phyloP scores from a whole-genome alignment of 192 early-diverging fungal genomes.

The Backusella tarrabulga region DNA sequence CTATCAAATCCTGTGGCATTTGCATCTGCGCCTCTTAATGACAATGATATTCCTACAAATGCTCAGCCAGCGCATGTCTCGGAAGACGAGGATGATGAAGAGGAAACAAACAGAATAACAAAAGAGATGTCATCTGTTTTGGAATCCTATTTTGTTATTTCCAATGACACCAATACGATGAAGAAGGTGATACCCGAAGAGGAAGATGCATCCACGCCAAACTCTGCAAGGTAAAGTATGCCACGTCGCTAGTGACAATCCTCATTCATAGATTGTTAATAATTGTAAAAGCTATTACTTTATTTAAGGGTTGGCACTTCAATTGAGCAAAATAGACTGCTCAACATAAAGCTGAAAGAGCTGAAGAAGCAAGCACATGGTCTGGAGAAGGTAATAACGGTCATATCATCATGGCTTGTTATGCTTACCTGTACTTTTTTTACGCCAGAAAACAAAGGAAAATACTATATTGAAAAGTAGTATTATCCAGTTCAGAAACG shows the following conservation, averaged over 20 bases:
- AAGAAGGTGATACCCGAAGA: neutral
- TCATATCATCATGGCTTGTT: neutral
- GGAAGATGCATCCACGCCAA: neutral
- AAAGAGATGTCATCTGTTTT: constrained; percentile 40
- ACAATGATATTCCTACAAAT: constrained; percentile 31
- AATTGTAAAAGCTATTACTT: constrained; percentile 4
- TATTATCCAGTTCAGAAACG: constrained; percentile 68
- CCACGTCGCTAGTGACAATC: neutral
- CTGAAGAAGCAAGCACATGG: constrained; percentile 50
- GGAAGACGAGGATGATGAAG: constrained; percentile 20
- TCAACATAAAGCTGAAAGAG: constrained; percentile 45
- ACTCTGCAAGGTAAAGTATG: constrained; percentile 5
- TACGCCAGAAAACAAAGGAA: constrained; percentile 51
- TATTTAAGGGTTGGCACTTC: neutral
- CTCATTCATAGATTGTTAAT: neutral
- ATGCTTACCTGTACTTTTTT: neutral
- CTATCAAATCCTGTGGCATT: constrained; percentile 67
- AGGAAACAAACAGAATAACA: constrained; percentile 1
- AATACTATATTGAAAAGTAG: constrained; percentile 58
- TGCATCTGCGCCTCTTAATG: constrained; percentile 53
- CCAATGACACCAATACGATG: constrained; percentile 12
- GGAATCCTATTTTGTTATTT: constrained; percentile 54
- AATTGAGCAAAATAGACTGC: neutral
- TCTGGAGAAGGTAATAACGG: constrained; percentile 51
- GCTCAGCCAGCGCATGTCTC: neutral